Evolutionary conservation across 2,329 filamentous ascomycete genomes (phyloP).

Genomic region (Phialocephala sp.): DNA sequence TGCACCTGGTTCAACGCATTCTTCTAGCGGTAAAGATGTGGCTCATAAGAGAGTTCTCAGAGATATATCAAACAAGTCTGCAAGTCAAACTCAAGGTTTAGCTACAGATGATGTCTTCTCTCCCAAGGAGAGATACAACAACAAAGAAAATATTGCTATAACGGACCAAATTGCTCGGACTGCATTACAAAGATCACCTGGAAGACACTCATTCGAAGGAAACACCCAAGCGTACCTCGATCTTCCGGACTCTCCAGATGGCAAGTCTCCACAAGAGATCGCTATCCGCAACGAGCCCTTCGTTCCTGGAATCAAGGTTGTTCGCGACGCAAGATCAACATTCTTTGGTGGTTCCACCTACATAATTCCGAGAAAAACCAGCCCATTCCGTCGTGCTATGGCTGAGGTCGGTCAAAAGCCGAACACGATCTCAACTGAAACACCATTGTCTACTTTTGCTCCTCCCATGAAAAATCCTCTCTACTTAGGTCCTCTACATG

Average conservation of each 20-base stretch:
- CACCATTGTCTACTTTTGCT: neutral
- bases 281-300: slow-evolving; percentile 39
- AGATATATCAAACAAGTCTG: slow-evolving; percentile 10
- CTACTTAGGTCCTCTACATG: slow-evolving; percentile 12
- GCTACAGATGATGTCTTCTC: slow-evolving; percentile 37
- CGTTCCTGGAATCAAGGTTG: slow-evolving; percentile 36
- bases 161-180: neutral
- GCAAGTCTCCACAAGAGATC: slow-evolving; percentile 39
- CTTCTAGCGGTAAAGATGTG: slow-evolving; percentile 25
- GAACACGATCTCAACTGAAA: neutral
- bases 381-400: slow-evolving; percentile 60
- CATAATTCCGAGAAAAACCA: slow-evolving; percentile 59
- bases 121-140: slow-evolving; percentile 18
- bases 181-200: neutral
- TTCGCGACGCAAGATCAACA: slow-evolving; percentile 52
- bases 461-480: slow-evolving; percentile 24
- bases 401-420: slow-evolving; percentile 26
- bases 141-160: slow-evolving; percentile 28
- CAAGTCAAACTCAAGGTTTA: slow-evolving; percentile 16
- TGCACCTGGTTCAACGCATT: slow-evolving; percentile 21
- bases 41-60: slow-evolving; percentile 29
- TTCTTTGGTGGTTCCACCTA: slow-evolving; percentile 59
- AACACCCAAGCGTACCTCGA: slow-evolving; percentile 32
- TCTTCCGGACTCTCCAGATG: slow-evolving; percentile 23
- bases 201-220: slow-evolving; percentile 24